Evolutionary conservation across 2,329 filamentous ascomycete species (phyloP), one percentile per base, ranked within the genome.

Genomic region (Clarireedia homoeocarpa): DNA sequence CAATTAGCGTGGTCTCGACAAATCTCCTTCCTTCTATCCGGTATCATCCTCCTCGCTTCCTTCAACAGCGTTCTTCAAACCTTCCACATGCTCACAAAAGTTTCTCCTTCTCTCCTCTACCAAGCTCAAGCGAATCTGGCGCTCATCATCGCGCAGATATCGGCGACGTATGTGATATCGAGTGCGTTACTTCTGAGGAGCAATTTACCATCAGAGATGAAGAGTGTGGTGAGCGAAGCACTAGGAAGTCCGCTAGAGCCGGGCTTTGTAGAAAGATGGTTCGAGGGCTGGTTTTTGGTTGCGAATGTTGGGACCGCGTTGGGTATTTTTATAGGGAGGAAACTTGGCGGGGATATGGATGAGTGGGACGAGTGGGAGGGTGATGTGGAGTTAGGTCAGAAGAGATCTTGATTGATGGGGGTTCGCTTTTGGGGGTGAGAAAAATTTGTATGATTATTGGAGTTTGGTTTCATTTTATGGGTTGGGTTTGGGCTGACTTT

Each of bases 1-100:
- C 88, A 90, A 66, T 79, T 83, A 10, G 87, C 88, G 9, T 95
- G 89, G 89, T 85, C 88, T 23, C 85, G 89, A 30, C 88, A 90
- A 67, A 91, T 95, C 62, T 90, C 86, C 58, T 95, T 95, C 71
- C 74, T 90, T 23, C 78, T 95, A 4, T 89, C 86, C 6, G 90
- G 89, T 17, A 82, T 91, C 50, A 94, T 95, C 69, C 83, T 95
- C 24, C 77, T 89, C 15, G 85, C 88, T 2, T 89, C 86, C 55
- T 90, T 91, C 71, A 89, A 86, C 70, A 88, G 85, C 56, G 89
- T 89, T 17, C 75, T 91, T n/a, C 89, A 94, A 69, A 95, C 90
- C 0, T 88, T 92, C 64, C 84, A 86, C 62, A 79, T 95, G 54
- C 89, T 95, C 66, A 82, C 86, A 3, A 85, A 85, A 61, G 87